These are phyloP conservation scores for Alternaria dauci DNA, from an alignment of 2,329 filamentous ascomycete species.

Conservation along the genomic window DNA sequence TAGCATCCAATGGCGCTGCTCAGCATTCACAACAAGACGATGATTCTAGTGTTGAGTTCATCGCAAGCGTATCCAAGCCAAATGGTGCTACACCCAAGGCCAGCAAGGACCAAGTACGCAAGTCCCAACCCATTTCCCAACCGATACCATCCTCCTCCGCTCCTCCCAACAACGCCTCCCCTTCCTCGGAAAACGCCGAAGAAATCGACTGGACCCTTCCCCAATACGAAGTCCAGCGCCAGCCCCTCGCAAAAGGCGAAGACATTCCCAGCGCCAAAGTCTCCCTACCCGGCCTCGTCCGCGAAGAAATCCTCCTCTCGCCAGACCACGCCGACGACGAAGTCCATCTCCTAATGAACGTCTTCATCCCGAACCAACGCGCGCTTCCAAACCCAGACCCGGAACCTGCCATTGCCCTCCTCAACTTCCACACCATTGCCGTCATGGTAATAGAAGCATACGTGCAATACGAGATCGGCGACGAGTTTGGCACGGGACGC, in stretches of 20 bases:
- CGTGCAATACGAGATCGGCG: slow-evolving; percentile 36
- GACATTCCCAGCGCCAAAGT: slow-evolving; percentile 38
- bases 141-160: background rate
- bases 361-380: slow-evolving; percentile 43
- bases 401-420: slow-evolving; percentile 30
- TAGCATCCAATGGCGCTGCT: background rate
- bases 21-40: background rate
- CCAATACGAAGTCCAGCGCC: slow-evolving; percentile 24
- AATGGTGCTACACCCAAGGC: background rate
- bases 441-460: slow-evolving; percentile 44
- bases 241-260: slow-evolving; percentile 15
- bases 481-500: slow-evolving; percentile 25
- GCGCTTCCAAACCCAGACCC: slow-evolving; percentile 28
- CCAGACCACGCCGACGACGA: slow-evolving; percentile 37
- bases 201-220: slow-evolving; percentile 32
- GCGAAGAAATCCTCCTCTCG: slow-evolving; percentile 41
- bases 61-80: slow-evolving; percentile 7
- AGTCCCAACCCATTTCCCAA: background rate
- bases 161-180: background rate
- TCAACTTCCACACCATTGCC: slow-evolving; percentile 47
- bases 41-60: slow-evolving; percentile 9
- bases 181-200: background rate
- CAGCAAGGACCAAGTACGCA: background rate
- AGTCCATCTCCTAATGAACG: slow-evolving; percentile 33
- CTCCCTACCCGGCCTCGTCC: slow-evolving; percentile 50